These are phyloP conservation scores for Fraxinus sp. DNA, from an alignment of 305 asterid species.

Conservation along the genomic window DNA sequence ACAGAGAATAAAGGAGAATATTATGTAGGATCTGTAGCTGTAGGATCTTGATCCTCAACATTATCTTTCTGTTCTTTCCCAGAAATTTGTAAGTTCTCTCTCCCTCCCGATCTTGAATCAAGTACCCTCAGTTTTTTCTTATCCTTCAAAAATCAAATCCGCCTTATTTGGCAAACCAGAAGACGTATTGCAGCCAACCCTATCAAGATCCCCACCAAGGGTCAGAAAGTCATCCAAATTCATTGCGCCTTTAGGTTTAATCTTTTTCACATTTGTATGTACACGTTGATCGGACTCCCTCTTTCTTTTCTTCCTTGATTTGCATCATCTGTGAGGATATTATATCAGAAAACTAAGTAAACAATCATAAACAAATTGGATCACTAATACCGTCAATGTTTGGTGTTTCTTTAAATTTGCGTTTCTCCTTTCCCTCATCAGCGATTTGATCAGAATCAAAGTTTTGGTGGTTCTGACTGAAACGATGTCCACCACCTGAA, in stretches of 20 bases:
- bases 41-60: not conserved
- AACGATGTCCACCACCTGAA: slow-evolving; percentile 36
- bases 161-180: slow-evolving; percentile 35
- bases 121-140: slow-evolving; percentile 38
- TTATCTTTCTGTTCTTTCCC: slow-evolving; percentile 38
- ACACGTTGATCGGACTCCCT: slow-evolving; percentile 44
- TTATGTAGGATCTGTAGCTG: no score
- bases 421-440: slow-evolving; percentile 38
- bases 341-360: slow-evolving; percentile 27
- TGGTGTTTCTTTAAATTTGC: slow-evolving; percentile 43
- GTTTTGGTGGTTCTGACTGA: slow-evolving; percentile 33
- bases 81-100: slow-evolving; percentile 34
- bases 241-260: slow-evolving; percentile 36
- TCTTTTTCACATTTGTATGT: slow-evolving; percentile 41
- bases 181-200: slow-evolving; percentile 26
- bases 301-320: slow-evolving; percentile 46
- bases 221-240: slow-evolving; percentile 32
- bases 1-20: no score
- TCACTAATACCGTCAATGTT: slow-evolving; percentile 29
- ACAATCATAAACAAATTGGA: slow-evolving; percentile 20
- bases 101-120: slow-evolving; percentile 34
- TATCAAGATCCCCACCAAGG: slow-evolving; percentile 32
- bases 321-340: slow-evolving; percentile 56
- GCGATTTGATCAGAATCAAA: slow-evolving; percentile 25
- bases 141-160: slow-evolving; percentile 26